phyloP scores from a whole-genome alignment of 805 yeast species.

The Peterozyma toletana region DNA sequence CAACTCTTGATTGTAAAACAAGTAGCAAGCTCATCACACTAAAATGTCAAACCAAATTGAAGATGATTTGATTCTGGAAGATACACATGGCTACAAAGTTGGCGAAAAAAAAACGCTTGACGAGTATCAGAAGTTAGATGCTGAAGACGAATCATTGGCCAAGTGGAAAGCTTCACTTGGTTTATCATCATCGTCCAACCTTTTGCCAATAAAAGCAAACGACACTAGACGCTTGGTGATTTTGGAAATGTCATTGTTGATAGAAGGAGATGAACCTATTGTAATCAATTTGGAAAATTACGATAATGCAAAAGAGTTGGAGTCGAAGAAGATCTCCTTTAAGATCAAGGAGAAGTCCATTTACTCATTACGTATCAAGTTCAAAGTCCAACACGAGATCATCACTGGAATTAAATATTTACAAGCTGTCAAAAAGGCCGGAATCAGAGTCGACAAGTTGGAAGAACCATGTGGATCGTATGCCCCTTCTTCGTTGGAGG shows the following conservation, averaged over 20 bases:
- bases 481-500: conserved; percentile 79
- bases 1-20: too few relatives aligned
- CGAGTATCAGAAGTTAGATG: conserved; percentile 78
- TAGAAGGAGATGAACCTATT: conserved; percentile 64
- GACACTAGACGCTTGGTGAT: conserved; percentile 77
- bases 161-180: conserved; percentile 93
- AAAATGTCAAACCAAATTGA: conserved; percentile 15
- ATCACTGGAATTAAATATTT: conserved; percentile 85
- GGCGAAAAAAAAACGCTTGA: conserved; percentile 72
- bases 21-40: too few relatives aligned
- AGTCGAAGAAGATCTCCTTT: conserved; percentile 50
- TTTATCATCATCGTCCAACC: conserved; percentile 38
- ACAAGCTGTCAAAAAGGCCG: conserved; percentile 80
- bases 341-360: conserved; percentile 72
- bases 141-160: conserved; percentile 82
- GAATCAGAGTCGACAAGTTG: conserved; percentile 77
- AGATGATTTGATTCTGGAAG: conserved; percentile 59
- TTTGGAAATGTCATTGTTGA: conserved; percentile 62
- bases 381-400: conserved; percentile 84
- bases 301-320: conserved; percentile 47
- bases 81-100: conserved; percentile 56
- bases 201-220: conserved; percentile 60
- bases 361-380: conserved; percentile 66
- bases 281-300: conserved; percentile 61
- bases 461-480: conserved; percentile 89